Conservation (phyloP, 108 stramenopile genomes). For the Skeletonema costatum region DNA sequence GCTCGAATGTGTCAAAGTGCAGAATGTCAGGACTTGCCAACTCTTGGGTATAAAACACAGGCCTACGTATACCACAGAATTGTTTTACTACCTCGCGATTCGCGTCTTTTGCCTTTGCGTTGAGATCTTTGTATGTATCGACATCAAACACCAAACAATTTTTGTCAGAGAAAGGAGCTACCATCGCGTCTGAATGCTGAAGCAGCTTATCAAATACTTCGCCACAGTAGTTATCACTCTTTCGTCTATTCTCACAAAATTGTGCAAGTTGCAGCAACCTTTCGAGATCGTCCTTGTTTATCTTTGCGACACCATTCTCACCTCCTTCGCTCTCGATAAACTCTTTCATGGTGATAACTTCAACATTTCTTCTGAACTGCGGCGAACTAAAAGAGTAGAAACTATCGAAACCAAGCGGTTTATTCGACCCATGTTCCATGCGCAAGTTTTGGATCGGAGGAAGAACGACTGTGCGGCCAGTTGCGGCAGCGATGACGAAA, state of each 20-base stretch:
- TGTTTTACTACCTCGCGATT: constrained; percentile 9
- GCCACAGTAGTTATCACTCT: constrained; percentile 50
- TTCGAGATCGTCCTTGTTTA: constrained; percentile 11
- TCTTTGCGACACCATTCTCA: constrained; percentile 37
- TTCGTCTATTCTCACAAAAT: constrained; percentile 56
- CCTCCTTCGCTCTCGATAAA: constrained; percentile 54
- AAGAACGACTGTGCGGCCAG: constrained; percentile 85
- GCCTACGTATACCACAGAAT: constrained; percentile 40
- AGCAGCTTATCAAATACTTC: constrained; percentile 27
- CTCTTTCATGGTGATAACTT: constrained; percentile 47
- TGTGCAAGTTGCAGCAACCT: constrained; percentile 41
- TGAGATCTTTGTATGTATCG: constrained; percentile 34
- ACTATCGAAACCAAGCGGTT: constrained; percentile 72
- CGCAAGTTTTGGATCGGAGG: constrained; percentile 65
- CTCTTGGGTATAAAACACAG: constrained; percentile 38
- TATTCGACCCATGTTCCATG: constrained; percentile 53
- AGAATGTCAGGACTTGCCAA: constrained; percentile 57
- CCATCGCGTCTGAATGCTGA: constrained; percentile 7
- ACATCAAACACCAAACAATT: constrained; percentile 75
- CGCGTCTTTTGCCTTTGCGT: constrained; percentile 5
- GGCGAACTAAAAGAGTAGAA: constrained; percentile 74
- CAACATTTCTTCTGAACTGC: constrained; percentile 51
- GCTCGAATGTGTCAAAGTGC: constrained; percentile 68
- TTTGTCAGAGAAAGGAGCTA: constrained; percentile 23
- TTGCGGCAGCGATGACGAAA: constrained; percentile 78